phyloP scores from a whole-genome alignment of 2,329 filamentous ascomycete genomes.

The Aquanectria penicillioides region DNA sequence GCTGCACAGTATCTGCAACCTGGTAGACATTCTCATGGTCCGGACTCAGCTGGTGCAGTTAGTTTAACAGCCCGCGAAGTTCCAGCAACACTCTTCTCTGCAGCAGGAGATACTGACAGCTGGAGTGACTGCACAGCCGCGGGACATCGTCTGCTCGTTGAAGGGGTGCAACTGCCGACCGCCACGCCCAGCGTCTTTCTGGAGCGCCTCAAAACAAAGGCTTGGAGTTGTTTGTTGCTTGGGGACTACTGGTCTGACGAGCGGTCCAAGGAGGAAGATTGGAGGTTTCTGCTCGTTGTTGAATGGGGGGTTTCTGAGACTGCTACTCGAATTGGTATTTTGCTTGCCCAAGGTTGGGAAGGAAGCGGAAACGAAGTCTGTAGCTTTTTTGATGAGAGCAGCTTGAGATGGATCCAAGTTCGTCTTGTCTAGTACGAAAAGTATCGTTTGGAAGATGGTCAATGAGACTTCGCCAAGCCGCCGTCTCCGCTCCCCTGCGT shows the following conservation, averaged over 20 bases:
- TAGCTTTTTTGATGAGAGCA: not conserved
- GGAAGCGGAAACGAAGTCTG: not conserved
- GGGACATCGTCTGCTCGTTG: not conserved
- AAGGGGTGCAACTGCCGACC: not conserved
- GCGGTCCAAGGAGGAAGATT: not conserved
- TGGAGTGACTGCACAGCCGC: not conserved
- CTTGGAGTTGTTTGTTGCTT: not conserved
- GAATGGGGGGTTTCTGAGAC: not conserved
- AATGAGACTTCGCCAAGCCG: too few relatives aligned
- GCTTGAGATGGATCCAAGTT: not conserved
- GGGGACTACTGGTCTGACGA: not conserved
- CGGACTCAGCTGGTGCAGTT: not conserved
- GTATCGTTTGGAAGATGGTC: too few relatives aligned
- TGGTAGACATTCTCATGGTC: not conserved
- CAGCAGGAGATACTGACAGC: not conserved
- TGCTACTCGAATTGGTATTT: not conserved
- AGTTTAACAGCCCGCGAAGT: not conserved
- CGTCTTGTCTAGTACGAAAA: not conserved
- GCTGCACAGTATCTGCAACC: not conserved
- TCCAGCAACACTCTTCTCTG: not conserved
- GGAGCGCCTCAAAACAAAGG: not conserved
- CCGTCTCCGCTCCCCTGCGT: too few relatives aligned
- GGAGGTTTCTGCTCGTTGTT: not conserved
- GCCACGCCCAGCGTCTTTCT: not conserved
- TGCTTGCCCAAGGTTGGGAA: not conserved